These are phyloP conservation scores for Gynandropsis gynandra DNA, from an alignment of 345 rosid species.

Conservation along the genomic window DNA sequence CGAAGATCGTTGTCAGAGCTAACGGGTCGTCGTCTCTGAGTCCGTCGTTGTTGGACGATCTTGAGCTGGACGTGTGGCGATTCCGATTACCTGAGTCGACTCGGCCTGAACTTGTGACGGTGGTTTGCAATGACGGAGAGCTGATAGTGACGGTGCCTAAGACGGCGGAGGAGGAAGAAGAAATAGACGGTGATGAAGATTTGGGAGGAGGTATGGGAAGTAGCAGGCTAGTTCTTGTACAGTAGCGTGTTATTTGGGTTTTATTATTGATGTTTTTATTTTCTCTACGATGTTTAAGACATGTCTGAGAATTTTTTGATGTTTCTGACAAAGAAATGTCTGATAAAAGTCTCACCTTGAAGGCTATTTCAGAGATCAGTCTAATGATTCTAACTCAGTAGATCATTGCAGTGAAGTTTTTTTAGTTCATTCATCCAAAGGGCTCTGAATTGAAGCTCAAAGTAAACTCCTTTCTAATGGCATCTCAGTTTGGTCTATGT, in stretches of 20 bases:
- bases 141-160: slow-evolving; percentile 89
- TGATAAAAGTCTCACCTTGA: too few species aligned
- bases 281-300: background rate
- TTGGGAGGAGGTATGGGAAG: slow-evolving; percentile 75
- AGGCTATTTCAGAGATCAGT: too few species aligned
- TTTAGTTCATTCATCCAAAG: too few species aligned
- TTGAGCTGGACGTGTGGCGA: slow-evolving; percentile 95
- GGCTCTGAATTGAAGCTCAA: too few species aligned
- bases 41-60: slow-evolving; percentile 45
- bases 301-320: too few species aligned
- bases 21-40: slow-evolving; percentile 50
- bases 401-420: too few species aligned
- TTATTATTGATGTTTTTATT: too few species aligned
- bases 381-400: too few species aligned
- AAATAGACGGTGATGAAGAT: slow-evolving; percentile 31
- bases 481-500: too few species aligned
- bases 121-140: slow-evolving; percentile 59
- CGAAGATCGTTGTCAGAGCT: slow-evolving; percentile 75
- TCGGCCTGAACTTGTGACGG: slow-evolving; percentile 86
- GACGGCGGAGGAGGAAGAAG: slow-evolving; percentile 35
- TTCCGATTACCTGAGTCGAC: slow-evolving; percentile 83
- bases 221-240: slow-evolving; percentile 88
- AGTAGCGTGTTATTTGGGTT: slow-evolving; percentile 24
- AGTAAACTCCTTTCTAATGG: too few species aligned
- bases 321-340: too few species aligned